phyloP scores from a whole-genome alignment of 768 basidiomycete species.

The Rhizopogon roseolus region DNA sequence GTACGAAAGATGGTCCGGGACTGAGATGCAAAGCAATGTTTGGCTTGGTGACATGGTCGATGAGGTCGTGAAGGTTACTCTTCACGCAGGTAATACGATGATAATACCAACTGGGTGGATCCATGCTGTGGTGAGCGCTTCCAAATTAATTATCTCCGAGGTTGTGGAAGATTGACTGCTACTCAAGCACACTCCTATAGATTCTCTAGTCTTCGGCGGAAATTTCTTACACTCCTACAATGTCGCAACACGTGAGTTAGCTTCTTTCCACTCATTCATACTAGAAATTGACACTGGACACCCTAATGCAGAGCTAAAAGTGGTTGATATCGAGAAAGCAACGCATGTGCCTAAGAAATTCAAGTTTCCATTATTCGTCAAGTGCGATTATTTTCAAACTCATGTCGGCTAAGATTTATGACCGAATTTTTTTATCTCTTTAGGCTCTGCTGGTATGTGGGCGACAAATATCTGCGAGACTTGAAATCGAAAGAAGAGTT shows the following conservation, averaged over 20 bases:
- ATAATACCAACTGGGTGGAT: slow-evolving; percentile 98
- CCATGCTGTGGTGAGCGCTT: slow-evolving; percentile 79
- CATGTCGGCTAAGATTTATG: slow-evolving; percentile 7
- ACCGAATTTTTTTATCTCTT: slow-evolving; percentile 1
- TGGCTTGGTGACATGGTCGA: slow-evolving; percentile 95
- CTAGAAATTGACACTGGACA: slow-evolving; percentile 7
- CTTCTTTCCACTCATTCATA: not conserved
- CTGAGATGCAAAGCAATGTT: slow-evolving; percentile 77
- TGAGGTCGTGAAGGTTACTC: slow-evolving; percentile 81
- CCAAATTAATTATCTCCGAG: not conserved
- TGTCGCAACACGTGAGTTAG: slow-evolving; percentile 70
- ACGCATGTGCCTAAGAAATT: slow-evolving; percentile 94
- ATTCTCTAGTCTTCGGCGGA: slow-evolving; percentile 94
- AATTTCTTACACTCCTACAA: slow-evolving; percentile 96
- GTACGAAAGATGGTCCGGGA: slow-evolving; percentile 93
- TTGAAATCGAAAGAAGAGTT: slow-evolving; percentile 55
- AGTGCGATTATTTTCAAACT: slow-evolving; percentile 36
- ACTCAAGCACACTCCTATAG: slow-evolving; percentile 77
- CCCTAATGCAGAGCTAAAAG: slow-evolving; percentile 61
- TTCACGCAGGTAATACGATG: slow-evolving; percentile 80
- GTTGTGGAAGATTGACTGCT: slow-evolving; percentile 3
- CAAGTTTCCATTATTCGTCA: slow-evolving; percentile 78
- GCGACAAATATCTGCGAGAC: slow-evolving; percentile 73
- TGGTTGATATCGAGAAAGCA: slow-evolving; percentile 87
- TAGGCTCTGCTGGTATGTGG: slow-evolving; percentile 90